Conservation (phyloP, 2,329 filamentous ascomycete species). For the Ascochyta koolunga region DNA sequence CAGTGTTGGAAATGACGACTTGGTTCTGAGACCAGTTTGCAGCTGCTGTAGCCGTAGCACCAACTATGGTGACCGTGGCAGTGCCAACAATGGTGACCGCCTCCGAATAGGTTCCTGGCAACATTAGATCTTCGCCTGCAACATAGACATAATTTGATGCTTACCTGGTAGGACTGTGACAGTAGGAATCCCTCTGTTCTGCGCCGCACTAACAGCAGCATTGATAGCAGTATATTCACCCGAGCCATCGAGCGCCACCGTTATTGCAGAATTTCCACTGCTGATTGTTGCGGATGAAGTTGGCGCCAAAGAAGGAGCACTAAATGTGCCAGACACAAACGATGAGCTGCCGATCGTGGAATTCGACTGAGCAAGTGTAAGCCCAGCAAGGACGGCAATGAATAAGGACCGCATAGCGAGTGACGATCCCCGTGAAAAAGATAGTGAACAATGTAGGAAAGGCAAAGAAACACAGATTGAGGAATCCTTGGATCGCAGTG, state of each 20-base stretch:
- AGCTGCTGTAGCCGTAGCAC: slow-evolving; percentile 30
- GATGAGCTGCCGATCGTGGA: slow-evolving; percentile 11
- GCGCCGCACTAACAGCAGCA: slow-evolving; percentile 53
- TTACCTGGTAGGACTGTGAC: slow-evolving; percentile 52
- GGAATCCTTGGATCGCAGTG: slow-evolving; percentile 1
- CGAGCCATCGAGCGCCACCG: slow-evolving; percentile 53
- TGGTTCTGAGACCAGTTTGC: slow-evolving; percentile 48
- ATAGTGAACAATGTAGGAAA: not conserved
- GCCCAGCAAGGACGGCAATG: slow-evolving; percentile 18
- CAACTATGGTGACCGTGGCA: slow-evolving; percentile 52
- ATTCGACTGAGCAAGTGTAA: slow-evolving; percentile 22
- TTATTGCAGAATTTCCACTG: slow-evolving; percentile 41
- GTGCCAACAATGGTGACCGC: slow-evolving; percentile 50
- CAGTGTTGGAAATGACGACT: slow-evolving; percentile 43
- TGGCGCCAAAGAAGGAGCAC: slow-evolving; percentile 9
- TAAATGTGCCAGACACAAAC: slow-evolving; percentile 1
- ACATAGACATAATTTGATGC: not conserved
- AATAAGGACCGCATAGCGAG: slow-evolving; percentile 21
- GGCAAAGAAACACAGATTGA: slow-evolving; percentile 3
- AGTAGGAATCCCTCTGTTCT: slow-evolving; percentile 50
- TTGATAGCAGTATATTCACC: slow-evolving; percentile 55
- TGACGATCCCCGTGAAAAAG: slow-evolving; percentile 6
- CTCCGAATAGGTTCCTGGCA: slow-evolving; percentile 50
- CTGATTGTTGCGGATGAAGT: slow-evolving; percentile 3
- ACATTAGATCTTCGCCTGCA: not conserved